Percentiles rank a stretch among this genome's conserved stretches.
Conservation (phyloP, 2,329 filamentous ascomycete species). For the Colletotrichum sp. region DNA sequence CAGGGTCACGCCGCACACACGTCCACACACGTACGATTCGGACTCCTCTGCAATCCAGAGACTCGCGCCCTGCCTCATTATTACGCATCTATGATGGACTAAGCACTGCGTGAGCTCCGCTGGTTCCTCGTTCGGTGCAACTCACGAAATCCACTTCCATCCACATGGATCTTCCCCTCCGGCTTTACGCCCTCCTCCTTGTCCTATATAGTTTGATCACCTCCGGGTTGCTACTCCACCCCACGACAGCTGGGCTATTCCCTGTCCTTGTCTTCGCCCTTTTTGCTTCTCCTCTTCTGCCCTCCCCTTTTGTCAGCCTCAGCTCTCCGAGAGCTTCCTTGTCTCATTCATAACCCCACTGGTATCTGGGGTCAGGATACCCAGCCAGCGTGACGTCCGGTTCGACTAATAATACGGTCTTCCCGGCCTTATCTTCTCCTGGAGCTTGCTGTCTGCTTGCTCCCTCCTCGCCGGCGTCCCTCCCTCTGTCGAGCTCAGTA, state of each 20-base stretch:
- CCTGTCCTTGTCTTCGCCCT: constrained; percentile 13
- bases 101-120: neutral
- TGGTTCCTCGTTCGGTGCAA: constrained; percentile 8
- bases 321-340: neutral
- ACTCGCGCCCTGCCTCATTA: neutral
- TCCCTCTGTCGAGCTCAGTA: neutral
- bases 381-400: neutral
- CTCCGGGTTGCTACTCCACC: constrained; percentile 8
- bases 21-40: neutral
- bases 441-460: neutral
- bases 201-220: constrained; percentile 22
- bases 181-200: constrained; percentile 12
- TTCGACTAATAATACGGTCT: neutral
- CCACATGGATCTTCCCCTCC: constrained; percentile 6
- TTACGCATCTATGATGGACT: neutral
- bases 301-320: constrained; percentile 13
- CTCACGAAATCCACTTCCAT: neutral
- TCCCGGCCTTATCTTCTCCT: neutral
- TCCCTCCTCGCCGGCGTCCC: neutral
- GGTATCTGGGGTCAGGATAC: constrained; percentile 4
- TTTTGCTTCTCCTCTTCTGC: neutral
- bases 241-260: neutral
- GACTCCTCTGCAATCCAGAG: neutral
- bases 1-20: neutral
- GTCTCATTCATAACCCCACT: constrained; percentile 2